phyloP scores from a whole-genome alignment of 2,329 filamentous ascomycete genomes.

The Xylaria sp. region DNA sequence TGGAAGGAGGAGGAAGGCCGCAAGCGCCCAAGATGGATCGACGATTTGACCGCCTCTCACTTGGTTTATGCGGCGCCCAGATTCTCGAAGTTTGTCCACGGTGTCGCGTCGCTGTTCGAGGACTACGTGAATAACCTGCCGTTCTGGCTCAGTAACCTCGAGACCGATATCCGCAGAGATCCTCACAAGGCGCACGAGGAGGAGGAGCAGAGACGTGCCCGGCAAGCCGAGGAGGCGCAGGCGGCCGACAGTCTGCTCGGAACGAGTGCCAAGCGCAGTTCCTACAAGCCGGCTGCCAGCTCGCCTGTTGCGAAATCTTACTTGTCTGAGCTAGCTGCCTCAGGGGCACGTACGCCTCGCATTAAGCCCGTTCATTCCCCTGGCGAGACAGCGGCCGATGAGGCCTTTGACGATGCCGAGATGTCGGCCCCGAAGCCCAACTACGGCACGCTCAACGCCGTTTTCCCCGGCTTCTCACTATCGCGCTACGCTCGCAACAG shows the following conservation, averaged over 20 bases:
- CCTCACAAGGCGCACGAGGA: conserved; percentile 86
- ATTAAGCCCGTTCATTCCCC: conserved; percentile 21
- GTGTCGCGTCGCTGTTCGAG: conserved; percentile 85
- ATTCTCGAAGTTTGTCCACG: conserved; percentile 97
- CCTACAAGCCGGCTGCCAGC: conserved; percentile 56
- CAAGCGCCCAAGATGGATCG: conserved; percentile 77
- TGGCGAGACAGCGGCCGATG: conserved; percentile 23
- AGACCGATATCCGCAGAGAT: conserved; percentile 89
- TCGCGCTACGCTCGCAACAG: conserved; percentile 65
- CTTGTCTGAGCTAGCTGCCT: conserved; percentile 50
- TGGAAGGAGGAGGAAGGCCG: conserved; percentile 60
- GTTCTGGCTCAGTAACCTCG: conserved; percentile 90
- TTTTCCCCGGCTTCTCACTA: conserved; percentile 78
- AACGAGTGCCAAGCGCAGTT: conserved; percentile 39
- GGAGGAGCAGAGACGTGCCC: conserved; percentile 77
- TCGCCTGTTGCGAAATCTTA: conserved; percentile 66
- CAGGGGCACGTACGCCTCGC: conserved; percentile 36
- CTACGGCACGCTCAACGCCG: conserved; percentile 58
- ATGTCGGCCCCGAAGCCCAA: conserved; percentile 26
- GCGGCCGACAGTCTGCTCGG: conserved; percentile 85
- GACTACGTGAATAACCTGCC: conserved; percentile 94
- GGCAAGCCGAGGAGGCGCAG: conserved; percentile 77
- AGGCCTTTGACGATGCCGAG: conserved; percentile 35
- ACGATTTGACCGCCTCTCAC: conserved; percentile 88
- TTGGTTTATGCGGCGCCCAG: conserved; percentile 82